These are phyloP conservation scores for Moesziomyces sp. DNA, from an alignment of 1,284 basidiomycete species.

Conservation along the genomic window DNA sequence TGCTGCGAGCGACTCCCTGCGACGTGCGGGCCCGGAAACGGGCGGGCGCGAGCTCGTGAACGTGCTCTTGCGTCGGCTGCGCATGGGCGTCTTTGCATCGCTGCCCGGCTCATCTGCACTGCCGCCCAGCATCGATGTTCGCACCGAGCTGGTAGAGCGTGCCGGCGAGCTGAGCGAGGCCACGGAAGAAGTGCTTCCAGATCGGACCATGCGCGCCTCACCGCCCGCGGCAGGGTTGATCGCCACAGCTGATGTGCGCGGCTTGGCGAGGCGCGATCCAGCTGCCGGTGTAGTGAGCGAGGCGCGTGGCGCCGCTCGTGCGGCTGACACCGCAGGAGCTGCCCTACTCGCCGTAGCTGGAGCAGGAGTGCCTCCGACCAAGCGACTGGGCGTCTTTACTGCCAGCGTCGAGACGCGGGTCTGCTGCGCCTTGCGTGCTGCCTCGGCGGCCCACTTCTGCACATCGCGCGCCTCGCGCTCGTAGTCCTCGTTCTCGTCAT, in stretches of 20 bases:
- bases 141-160: neutral
- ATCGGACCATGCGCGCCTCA: slow-evolving; percentile 7
- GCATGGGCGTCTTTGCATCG: slow-evolving; percentile 35
- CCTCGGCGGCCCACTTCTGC: slow-evolving; percentile 37
- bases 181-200: slow-evolving; percentile 22
- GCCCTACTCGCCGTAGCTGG: neutral
- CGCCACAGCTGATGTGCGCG: slow-evolving; percentile 9
- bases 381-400: slow-evolving; percentile 12
- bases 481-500: slow-evolving; percentile 16
- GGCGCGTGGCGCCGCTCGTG: slow-evolving; percentile 9
- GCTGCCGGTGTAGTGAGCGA: slow-evolving; percentile 28
- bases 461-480: slow-evolving; percentile 18
- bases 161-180: slow-evolving; percentile 1
- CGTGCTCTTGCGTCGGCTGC: slow-evolving; percentile 36
- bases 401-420: neutral
- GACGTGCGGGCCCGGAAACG: slow-evolving; percentile 28
- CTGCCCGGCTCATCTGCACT: neutral
- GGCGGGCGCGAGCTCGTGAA: slow-evolving; percentile 41
- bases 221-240: neutral
- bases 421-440: slow-evolving; percentile 26
- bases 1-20: slow-evolving; percentile 32
- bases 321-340: slow-evolving; percentile 10
- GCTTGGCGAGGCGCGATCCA: slow-evolving; percentile 21
- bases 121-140: neutral
- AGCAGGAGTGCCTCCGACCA: too few relatives aligned